These are phyloP conservation scores for Russula foetens DNA, from an alignment of 768 basidiomycete genomes.

Conservation along the genomic window DNA sequence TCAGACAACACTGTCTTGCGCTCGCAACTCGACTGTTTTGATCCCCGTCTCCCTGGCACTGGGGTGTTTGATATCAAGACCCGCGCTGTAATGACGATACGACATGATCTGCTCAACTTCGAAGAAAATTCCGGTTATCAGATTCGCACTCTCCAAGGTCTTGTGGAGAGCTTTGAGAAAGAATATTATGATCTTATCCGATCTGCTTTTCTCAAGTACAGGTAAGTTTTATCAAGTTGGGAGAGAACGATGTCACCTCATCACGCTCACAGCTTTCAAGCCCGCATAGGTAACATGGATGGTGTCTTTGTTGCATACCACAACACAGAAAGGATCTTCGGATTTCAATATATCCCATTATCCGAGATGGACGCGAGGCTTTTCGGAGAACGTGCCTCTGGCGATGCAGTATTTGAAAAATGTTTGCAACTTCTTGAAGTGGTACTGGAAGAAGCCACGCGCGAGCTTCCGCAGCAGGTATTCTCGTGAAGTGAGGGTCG, in stretches of 20 bases:
- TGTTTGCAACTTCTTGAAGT: conserved; percentile 65
- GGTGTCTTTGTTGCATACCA: conserved; percentile 86
- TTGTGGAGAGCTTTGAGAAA: conserved; percentile 74
- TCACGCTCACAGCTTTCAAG: conserved; percentile 67
- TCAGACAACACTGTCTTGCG: conserved; percentile 75
- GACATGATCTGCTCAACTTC: conserved; percentile 79
- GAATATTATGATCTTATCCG: conserved; percentile 95
- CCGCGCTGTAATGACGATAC: conserved; percentile 74
- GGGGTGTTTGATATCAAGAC: conserved; percentile 98
- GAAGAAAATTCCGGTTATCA: conserved; percentile 79
- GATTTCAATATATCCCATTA: conserved; percentile 88
- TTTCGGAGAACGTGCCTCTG: conserved; percentile 56
- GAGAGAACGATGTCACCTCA: not conserved
- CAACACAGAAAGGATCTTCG: conserved; percentile 80
- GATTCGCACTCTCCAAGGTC: conserved; percentile 55
- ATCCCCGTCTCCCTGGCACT: conserved; percentile 73
- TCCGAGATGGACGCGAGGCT: conserved; percentile 81
- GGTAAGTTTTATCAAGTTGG: conserved; percentile 32
- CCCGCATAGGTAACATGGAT: conserved; percentile 94
- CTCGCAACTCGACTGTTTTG: conserved; percentile 87
- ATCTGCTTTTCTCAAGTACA: conserved; percentile 91
- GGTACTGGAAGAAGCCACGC: conserved; percentile 47
- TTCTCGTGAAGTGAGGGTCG: conserved; percentile 19
- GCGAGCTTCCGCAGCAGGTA: conserved; percentile 61
- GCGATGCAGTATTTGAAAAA: conserved; percentile 67